phyloP scores from a whole-genome alignment of 2,329 filamentous ascomycete genomes.

The Remersonia thermophila region DNA sequence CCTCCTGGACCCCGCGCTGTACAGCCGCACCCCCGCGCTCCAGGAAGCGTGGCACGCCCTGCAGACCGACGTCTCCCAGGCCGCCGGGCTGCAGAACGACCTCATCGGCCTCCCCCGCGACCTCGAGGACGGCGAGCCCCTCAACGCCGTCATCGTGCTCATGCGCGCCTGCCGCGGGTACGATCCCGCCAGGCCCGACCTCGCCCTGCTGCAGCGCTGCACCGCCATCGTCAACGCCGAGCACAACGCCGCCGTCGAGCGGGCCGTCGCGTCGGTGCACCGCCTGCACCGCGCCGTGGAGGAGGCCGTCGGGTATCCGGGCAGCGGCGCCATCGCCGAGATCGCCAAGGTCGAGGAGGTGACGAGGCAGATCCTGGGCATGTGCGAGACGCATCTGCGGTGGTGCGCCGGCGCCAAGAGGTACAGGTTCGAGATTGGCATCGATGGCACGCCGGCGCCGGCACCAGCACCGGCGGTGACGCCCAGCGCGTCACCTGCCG shows the following conservation, averaged over 20 bases:
- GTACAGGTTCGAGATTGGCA: slow-evolving; percentile 3
- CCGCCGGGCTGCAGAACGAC: slow-evolving; percentile 11
- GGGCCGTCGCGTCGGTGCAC: slow-evolving; percentile 2
- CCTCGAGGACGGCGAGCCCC: slow-evolving; percentile 9
- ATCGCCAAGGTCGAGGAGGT: slow-evolving; percentile 4
- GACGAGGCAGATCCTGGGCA: slow-evolving; percentile 6
- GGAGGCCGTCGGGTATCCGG: not conserved
- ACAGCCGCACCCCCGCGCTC: not conserved
- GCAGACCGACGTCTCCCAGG: slow-evolving; percentile 6
- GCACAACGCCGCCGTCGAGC: slow-evolving; percentile 7
- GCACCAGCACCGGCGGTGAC: too few species aligned
- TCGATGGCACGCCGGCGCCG: not conserved
- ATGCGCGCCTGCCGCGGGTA: slow-evolving; percentile 1
- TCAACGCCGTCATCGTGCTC: slow-evolving; percentile 10
- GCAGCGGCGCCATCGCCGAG: too few species aligned
- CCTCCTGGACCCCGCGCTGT: slow-evolving; percentile 1
- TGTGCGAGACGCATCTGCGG: slow-evolving; percentile 12
- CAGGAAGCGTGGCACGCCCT: slow-evolving; percentile 2
- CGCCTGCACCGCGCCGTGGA: slow-evolving; percentile 2
- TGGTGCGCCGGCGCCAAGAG: slow-evolving; percentile 11
- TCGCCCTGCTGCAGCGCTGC: not conserved
- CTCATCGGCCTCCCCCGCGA: slow-evolving; percentile 9
- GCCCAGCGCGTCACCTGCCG: too few species aligned
- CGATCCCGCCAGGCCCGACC: not conserved
- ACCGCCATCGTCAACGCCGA: slow-evolving; percentile 6